Conservation (phyloP, 2,329 filamentous ascomycete genomes). For the Hirsutella rhossiliensis region DNA sequence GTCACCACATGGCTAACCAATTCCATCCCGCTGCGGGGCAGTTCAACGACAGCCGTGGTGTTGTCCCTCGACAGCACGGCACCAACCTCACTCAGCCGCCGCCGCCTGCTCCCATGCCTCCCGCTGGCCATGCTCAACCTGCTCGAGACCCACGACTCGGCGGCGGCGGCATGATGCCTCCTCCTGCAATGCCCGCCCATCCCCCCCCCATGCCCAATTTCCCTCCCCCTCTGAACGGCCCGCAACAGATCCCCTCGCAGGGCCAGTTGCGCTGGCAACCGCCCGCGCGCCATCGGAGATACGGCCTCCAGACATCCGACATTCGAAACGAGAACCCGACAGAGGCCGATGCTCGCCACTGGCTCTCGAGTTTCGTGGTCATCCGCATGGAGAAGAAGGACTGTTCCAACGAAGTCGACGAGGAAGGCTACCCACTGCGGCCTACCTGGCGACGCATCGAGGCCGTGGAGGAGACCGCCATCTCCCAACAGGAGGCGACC, state of each 20-base stretch:
- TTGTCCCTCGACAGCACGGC: too few species aligned
- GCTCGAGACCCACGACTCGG: too few species aligned
- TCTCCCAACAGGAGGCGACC: conserved; percentile 24
- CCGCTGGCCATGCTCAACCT: too few species aligned
- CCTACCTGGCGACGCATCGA: conserved; percentile 29
- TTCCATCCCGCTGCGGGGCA: too few species aligned
- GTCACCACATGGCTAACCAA: too few species aligned
- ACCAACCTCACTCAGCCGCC: too few species aligned
- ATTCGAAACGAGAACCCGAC: conserved; percentile 23
- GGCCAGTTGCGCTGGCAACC: background rate
- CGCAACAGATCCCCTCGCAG: background rate
- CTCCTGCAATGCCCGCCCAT: too few species aligned
- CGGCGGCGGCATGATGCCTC: too few species aligned
- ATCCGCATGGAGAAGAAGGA: conserved; percentile 28
- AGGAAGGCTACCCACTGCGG: conserved; percentile 18
- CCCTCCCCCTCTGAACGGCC: background rate
- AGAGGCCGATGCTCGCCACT: conserved; percentile 23
- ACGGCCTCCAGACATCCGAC: conserved; percentile 18
- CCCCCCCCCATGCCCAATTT: too few species aligned
- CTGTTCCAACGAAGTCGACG: conserved; percentile 19
- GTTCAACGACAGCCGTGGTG: too few species aligned
- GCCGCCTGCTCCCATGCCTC: too few species aligned
- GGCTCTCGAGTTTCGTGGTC: conserved; percentile 26
- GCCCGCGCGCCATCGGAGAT: conserved; percentile 7
- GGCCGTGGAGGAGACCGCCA: conserved; percentile 19